Evolutionary conservation across 2,329 filamentous ascomycete species (phyloP).

Genomic region (Zasmidium cellare): DNA sequence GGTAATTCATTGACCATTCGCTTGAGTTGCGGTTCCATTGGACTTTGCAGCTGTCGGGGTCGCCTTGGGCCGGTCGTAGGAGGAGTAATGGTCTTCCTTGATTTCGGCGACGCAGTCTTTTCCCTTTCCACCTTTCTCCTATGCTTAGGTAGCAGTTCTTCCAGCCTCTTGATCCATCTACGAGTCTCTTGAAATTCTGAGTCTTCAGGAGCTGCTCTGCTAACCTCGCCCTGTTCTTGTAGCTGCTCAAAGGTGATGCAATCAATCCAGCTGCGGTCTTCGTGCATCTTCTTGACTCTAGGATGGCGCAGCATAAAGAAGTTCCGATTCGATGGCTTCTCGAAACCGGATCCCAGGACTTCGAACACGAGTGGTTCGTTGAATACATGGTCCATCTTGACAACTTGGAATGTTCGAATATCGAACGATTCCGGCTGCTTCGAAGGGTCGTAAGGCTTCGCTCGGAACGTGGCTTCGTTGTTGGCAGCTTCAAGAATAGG

Average conservation of each 20-base stretch:
- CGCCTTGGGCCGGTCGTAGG: constrained; percentile 4
- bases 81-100: constrained; percentile 9
- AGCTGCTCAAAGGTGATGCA: constrained; percentile 69
- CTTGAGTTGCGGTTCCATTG: not conserved
- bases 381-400: constrained; percentile 58
- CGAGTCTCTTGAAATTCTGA: constrained; percentile 62
- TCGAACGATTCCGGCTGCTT: constrained; percentile 25
- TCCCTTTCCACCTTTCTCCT: constrained; percentile 32
- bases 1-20: not conserved
- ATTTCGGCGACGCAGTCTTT: constrained; percentile 17
- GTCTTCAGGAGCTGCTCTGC: constrained; percentile 50
- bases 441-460: constrained; percentile 30
- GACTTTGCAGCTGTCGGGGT: not conserved
- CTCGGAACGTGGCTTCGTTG: constrained; percentile 39
- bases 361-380: constrained; percentile 74
- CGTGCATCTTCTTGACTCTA: constrained; percentile 72
- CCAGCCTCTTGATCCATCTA: constrained; percentile 62
- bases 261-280: constrained; percentile 70
- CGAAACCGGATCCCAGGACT: constrained; percentile 76
- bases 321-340: constrained; percentile 65
- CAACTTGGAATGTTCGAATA: constrained; percentile 13
- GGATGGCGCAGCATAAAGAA: constrained; percentile 80
- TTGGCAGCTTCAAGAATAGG: constrained; percentile 47
- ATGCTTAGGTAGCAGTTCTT: constrained; percentile 33
- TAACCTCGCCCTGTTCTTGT: constrained; percentile 63